Evolutionary conservation across 495 filamentous ascomycete genomes (phyloP).

Genomic region (Penicillium angulare): DNA sequence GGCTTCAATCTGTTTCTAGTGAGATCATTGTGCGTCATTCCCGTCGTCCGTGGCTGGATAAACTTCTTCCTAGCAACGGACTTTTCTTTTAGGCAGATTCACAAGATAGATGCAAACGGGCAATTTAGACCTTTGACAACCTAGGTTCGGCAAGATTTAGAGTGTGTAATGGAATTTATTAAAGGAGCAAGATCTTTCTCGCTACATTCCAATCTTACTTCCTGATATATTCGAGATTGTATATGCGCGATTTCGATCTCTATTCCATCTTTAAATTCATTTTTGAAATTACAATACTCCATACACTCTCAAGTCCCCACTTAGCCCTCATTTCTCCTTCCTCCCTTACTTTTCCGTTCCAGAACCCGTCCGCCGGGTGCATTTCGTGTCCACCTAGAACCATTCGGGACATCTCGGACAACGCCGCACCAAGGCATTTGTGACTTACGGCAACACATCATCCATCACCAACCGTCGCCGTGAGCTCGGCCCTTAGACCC

Average conservation of each 20-base stretch:
- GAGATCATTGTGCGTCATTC: conserved; percentile 33
- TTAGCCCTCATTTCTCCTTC: not conserved
- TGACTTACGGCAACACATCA: conserved; percentile 28
- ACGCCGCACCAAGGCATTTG: conserved; percentile 22
- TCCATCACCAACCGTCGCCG: conserved; percentile 30
- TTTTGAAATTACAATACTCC: not conserved
- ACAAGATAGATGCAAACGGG: not conserved
- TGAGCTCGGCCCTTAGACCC: conserved; percentile 39
- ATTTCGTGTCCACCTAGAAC: conserved; percentile 41
- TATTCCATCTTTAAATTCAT: not conserved
- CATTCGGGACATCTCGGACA: conserved; percentile 42
- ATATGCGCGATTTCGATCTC: no score
- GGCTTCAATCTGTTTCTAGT: conserved; percentile 7
- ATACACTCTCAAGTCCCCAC: not conserved
- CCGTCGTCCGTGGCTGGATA: conserved; percentile 9
- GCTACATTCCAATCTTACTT: no score
- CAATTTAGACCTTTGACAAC: not conserved
- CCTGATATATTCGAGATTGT: no score
- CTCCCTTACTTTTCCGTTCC: conserved; percentile 12
- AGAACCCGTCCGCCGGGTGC: conserved; percentile 27
- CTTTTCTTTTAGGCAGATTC: no score
- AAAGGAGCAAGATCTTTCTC: no score
- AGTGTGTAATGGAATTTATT: not conserved
- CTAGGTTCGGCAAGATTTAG: not conserved
- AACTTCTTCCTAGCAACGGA: not conserved